phyloP scores from a whole-genome alignment of 306 rosid genomes.

The Rosa chinensis region DNA sequence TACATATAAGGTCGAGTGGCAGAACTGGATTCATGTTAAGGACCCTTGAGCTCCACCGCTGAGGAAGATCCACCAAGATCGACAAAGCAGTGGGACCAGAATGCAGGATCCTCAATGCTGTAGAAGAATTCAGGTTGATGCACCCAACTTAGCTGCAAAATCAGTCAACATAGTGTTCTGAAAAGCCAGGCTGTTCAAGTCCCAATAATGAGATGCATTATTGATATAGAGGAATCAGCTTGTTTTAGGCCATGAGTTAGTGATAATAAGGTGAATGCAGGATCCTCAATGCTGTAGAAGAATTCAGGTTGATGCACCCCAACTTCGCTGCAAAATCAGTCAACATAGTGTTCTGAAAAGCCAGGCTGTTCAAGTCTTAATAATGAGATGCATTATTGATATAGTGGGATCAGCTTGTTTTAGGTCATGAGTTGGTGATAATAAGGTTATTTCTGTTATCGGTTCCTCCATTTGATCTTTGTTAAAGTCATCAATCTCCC shows the following conservation, averaged over 20 bases:
- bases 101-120: background rate
- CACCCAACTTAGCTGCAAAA: background rate
- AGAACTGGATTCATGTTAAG: background rate
- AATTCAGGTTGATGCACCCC: conserved; percentile 6
- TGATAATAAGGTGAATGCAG: background rate
- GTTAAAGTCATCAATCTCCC: background rate
- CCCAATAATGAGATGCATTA: background rate
- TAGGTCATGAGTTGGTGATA: background rate
- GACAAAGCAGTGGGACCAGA: background rate
- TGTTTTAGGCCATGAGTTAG: background rate
- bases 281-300: background rate
- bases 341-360: no score
- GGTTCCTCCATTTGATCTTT: background rate
- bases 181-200: background rate
- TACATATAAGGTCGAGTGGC: background rate
- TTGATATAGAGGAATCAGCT: background rate
- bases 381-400: background rate
- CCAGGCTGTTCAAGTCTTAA: no score
- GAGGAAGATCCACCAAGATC: background rate
- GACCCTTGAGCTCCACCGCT: background rate
- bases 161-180: background rate
- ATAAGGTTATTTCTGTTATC: background rate
- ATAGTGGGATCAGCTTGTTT: background rate
- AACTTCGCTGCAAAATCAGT: no score
- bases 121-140: conserved; percentile 2